These are phyloP conservation scores for Pisolithus tinctorius DNA, from an alignment of 768 basidiomycete genomes.

Conservation along the genomic window DNA sequence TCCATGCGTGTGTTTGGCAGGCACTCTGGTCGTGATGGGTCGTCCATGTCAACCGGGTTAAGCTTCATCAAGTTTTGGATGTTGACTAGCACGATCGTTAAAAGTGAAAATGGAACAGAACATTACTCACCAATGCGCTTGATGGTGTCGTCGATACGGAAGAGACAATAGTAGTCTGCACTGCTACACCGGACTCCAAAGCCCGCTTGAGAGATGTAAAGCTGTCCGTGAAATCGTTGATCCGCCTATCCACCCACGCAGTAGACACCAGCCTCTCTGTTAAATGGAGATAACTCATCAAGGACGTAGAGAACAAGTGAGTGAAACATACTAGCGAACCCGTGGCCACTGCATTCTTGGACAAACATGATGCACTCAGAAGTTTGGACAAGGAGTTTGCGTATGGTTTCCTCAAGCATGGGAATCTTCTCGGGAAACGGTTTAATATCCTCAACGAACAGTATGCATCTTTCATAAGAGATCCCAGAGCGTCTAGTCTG, in stretches of 20 bases:
- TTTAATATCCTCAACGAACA: conserved; percentile 25
- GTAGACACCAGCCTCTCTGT: conserved; percentile 14
- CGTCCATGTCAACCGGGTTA: conserved; percentile 24
- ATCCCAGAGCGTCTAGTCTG: conserved; percentile 19
- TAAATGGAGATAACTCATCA: background rate
- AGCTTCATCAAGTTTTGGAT: conserved; percentile 19
- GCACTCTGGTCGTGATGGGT: conserved; percentile 18
- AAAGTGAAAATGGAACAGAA: background rate
- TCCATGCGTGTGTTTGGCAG: conserved; percentile 28
- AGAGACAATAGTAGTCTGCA: conserved; percentile 20
- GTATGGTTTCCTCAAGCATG: conserved; percentile 21
- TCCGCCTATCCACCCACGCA: conserved; percentile 16
- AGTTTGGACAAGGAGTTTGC: conserved; percentile 24
- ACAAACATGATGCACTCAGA: conserved; percentile 32
- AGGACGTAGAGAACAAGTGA: conserved; percentile 3
- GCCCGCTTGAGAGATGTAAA: conserved; percentile 22
- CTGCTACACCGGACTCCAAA: conserved; percentile 16
- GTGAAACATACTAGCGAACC: conserved; percentile 24
- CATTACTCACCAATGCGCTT: conserved; percentile 15
- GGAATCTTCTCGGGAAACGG: conserved; percentile 22
- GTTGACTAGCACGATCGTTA: conserved; percentile 10
- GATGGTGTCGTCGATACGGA: conserved; percentile 23
- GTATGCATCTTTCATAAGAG: conserved; percentile 27
- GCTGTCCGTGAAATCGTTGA: conserved; percentile 13
- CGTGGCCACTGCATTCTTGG: conserved; percentile 29